Base-by-base conservation (phyloP, 225 moss, liverwort and hornwort genomes). In the Sphagnum contortum region DNA sequence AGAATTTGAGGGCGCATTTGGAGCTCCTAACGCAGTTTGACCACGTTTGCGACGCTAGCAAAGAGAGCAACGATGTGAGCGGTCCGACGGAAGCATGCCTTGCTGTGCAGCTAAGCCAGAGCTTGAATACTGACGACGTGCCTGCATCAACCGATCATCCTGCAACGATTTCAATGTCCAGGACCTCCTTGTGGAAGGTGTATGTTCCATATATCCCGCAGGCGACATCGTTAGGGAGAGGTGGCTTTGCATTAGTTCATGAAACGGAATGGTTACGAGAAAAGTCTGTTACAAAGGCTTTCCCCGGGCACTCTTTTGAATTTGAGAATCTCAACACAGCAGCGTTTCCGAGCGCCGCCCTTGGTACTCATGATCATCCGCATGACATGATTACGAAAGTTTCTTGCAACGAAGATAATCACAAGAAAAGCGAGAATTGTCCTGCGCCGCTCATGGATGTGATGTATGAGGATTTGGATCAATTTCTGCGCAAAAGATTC, bases 361-460 rank as follows among this genome's bases (percentile, higher is more conserved):
- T 67, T 3, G 55, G 1, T 3, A 63, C 53, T 63, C 4, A 59
- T 52, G 59, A 49, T 44, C 73, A 77, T 55, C 67, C 73, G 0
- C 69, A 68, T 56, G 63, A 69, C 3, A 67, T 74, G 45, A 66
- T 29, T 29, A 29, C 29, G 29, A 29, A 29, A 29, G 29, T 29
- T 29, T 29, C 29, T 29, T 29, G 29, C 29, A 29, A 29, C 29
- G 29, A 29, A 29, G 29, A 29, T 29, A 29, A 29, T 29, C 29
- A 29, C 29, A 29, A 29, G 29, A 29, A 29, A 29, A 29, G 29
- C 29, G 55, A 64, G 79, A 76, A 6, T 57, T 76, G 9, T 67
- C 66, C 12, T 79, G 76, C 49, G 79, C 76, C 74, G 76, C 59
- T 73, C 11, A 67, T 74, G 66, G 77, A 77, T 4, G 4, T 61